Evolutionary conservation across 352 stramenopile species (phyloP), one percentile per base, ranked within the genome.

Genomic region (Blastocystis sp.): DNA sequence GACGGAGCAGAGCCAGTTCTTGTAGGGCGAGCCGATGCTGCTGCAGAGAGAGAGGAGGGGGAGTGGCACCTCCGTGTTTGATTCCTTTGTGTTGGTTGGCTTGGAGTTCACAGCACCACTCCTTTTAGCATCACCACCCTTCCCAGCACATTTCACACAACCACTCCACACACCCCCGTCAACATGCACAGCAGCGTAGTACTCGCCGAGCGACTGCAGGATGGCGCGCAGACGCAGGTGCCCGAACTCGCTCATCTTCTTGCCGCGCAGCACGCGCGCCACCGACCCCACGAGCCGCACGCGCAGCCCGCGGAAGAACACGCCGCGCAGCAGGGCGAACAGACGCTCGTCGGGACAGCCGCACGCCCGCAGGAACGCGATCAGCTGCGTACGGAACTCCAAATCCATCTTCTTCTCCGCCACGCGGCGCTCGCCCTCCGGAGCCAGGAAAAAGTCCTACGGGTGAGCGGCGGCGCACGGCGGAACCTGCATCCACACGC

Each of bases 401-500:
- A 81, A 42, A 64, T 81, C 71, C 28, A 81, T 21, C 21, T 64
- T 59, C 63, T 81, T 81, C 45, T 48, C 71, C 14, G 71, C 71
- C 34, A 81, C 71, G 21, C 38, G 7, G 2, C 9, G 65, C 28
- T 64, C 43, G 19, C 52, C 71, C 19, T 81, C 52, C 17, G 42
- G 52, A 28, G 24, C 40, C 28, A 48, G 52, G 48, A 87, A 87
- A 40, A 87, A 87, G n/a, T 87, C 77, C 57, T 80, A 19, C n/a
- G 6, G n/a, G 28, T 42, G 2, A 80, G 21, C 21, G 10, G 21
- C 71, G 28, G 28, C 4, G 42, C 21, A 4, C 17, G 68, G 68
- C 21, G 42, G 6, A n/a, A 80, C 70, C 40, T 87, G 77, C 28
- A 60, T 87, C 77, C 77, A 87, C 17, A 87, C 45, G 40, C 65